Evolutionary conservation across 78 protist species (phyloP).

Genomic region (Dictyostelium citrinum): DNA sequence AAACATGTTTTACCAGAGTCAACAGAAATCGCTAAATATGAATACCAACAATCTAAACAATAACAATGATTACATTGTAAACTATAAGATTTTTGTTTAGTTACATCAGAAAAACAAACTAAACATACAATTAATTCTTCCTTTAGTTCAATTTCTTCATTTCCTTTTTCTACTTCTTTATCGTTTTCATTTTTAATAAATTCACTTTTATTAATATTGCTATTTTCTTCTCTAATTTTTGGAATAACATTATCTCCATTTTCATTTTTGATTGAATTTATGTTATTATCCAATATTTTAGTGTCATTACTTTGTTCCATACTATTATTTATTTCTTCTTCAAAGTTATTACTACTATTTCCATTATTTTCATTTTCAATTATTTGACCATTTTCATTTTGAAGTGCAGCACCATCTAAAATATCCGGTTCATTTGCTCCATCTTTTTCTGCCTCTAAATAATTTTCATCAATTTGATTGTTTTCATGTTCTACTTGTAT

Average conservation of each 20-base stretch:
- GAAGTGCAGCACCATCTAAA: neutral
- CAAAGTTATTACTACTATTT: neutral
- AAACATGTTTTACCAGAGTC: neutral
- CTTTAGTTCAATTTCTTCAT: neutral
- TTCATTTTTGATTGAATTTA: neutral
- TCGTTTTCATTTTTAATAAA: neutral
- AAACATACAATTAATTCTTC: neutral
- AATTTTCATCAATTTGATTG: neutral
- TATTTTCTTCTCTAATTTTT: too few relatives aligned
- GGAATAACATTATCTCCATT: neutral
- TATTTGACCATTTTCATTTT: neutral
- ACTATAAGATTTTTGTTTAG: neutral
- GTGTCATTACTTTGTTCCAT: neutral
- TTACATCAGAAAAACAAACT: neutral
- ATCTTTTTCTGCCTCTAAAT: neutral
- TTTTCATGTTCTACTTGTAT: neutral
- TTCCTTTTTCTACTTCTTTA: neutral
- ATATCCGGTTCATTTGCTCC: neutral
- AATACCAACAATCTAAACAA: constrained; percentile 33
- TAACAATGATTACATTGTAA: constrained; percentile 10
- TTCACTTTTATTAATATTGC: neutral
- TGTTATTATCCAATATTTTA: neutral
- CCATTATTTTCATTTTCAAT: neutral
- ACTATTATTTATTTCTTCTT: neutral
- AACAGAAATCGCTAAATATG: constrained; percentile 1